These are phyloP conservation scores for Colletotrichum phormii DNA, from an alignment of 2,329 filamentous ascomycete species.

Conservation along the genomic window DNA sequence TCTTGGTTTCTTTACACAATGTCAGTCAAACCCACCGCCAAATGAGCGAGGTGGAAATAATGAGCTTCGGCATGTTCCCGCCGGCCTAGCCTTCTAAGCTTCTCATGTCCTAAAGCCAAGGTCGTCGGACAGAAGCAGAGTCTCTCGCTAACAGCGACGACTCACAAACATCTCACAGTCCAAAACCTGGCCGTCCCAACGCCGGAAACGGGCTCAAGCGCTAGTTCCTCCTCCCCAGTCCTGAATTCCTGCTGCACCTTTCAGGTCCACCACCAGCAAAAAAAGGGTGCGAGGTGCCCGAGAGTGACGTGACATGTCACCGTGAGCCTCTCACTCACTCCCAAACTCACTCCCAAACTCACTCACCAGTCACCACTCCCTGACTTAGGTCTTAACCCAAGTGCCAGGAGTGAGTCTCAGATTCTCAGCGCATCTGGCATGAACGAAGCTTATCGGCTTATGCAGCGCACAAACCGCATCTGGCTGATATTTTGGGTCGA, in stretches of 20 bases:
- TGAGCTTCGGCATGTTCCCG: background rate
- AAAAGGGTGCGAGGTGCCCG: background rate
- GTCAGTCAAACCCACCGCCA: background rate
- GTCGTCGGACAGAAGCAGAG: background rate
- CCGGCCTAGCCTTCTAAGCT: background rate
- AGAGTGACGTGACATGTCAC: background rate
- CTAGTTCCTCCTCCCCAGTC: constrained; percentile 1
- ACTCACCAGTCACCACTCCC: too few relatives aligned
- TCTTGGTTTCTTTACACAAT: background rate
- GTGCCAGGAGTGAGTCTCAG: background rate
- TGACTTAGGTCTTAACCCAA: background rate
- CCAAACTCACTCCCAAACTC: background rate
- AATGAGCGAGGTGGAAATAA: background rate
- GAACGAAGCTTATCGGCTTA: background rate
- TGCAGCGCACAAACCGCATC: background rate
- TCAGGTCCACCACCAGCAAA: background rate
- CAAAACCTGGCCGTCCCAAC: constrained; percentile 18
- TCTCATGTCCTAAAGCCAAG: background rate
- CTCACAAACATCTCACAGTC: background rate
- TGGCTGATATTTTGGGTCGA: background rate
- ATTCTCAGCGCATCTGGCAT: background rate
- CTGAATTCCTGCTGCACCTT: constrained; percentile 8
- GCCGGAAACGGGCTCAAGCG: constrained; percentile 30
- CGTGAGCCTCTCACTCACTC: background rate
- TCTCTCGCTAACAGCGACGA: constrained; percentile 11